Conservation (phyloP, 768 basidiomycete species). For the Termitomyces sp. region DNA sequence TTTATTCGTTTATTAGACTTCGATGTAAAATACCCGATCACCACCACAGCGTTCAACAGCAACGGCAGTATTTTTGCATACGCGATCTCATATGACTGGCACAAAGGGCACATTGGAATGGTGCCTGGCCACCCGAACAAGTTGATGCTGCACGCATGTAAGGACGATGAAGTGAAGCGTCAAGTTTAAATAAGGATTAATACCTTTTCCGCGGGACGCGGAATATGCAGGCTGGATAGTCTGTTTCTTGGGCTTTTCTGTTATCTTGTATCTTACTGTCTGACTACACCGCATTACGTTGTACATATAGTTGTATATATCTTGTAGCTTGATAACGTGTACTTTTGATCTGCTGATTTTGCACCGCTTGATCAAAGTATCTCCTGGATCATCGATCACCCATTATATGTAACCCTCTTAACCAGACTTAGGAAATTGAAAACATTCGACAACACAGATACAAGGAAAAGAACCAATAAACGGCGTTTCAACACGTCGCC, state of each 20-base stretch:
- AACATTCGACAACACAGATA: not conserved
- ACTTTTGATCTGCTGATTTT: no score
- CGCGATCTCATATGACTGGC: slow-evolving; percentile 90
- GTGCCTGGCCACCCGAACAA: slow-evolving; percentile 68
- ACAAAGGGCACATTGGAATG: slow-evolving; percentile 84
- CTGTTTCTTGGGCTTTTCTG: not conserved
- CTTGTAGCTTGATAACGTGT: not conserved
- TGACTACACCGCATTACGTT: not conserved
- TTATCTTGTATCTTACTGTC: not conserved
- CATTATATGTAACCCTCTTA: not conserved
- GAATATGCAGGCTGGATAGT: not conserved
- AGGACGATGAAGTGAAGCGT: slow-evolving; percentile 75
- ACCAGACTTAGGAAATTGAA: not conserved
- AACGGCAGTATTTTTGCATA: slow-evolving; percentile 88
- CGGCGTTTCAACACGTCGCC: not conserved
- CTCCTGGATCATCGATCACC: no score
- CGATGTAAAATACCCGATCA: slow-evolving; percentile 63
- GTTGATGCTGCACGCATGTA: slow-evolving; percentile 77
- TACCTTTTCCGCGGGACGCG: not conserved
- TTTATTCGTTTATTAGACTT: slow-evolving; percentile 61
- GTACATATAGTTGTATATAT: not conserved
- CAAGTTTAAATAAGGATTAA: not conserved
- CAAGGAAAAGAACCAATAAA: not conserved
- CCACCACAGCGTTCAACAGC: slow-evolving; percentile 81
- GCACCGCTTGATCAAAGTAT: no score